Base-by-base conservation (phyloP, 768 basidiomycete genomes). In the Amanita rimosa region DNA sequence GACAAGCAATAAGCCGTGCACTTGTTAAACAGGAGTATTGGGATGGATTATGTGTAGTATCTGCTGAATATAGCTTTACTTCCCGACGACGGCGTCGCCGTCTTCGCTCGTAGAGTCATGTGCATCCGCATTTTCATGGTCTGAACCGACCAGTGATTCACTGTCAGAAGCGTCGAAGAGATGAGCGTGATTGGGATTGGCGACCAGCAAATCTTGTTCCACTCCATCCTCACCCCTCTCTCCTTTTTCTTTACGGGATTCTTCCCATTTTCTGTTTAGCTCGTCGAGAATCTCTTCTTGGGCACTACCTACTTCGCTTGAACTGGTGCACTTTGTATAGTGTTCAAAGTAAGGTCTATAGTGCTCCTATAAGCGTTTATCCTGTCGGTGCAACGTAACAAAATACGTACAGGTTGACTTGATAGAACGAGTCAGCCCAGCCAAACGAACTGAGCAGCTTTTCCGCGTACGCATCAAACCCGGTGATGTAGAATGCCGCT, bases 401-500 rank as follows among this genome's bases (percentile, higher is more conserved):
- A 33, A 13, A 13, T n/a, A 51, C 53, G 19, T 41, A 84, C 90
- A 73, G 66, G 62, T 99, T 99, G 46, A 99, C 81, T 47, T 80
- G 70, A 68, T 76, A 87, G 65, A 98, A 98, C 2, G 89, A 76
- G 17, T 74, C 77, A 2, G 90, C 95, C 94, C 95, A 97, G 7
- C 90, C 85, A 60, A 98, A 99, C 6, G 78, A 81, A 46, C 72
- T 73, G 27, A 98, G 64, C 17, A 99, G 62, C 21, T 72, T 71
- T 45, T 93, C 85, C 0, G 90, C 94, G 59, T 91, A 84, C 0
- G 73, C 60, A 54, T 86, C 75, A 53, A 92, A 90, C 0, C 94
- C 91, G 0, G 89, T 86, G 57, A 98, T 85, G 62, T 90, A 96
- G 57, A 99, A 94, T 0, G 92, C 86, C 0, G 95, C 96, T 0